Conservation (phyloP, 352 stramenopile genomes). For the Thraustotheca clavata region DNA sequence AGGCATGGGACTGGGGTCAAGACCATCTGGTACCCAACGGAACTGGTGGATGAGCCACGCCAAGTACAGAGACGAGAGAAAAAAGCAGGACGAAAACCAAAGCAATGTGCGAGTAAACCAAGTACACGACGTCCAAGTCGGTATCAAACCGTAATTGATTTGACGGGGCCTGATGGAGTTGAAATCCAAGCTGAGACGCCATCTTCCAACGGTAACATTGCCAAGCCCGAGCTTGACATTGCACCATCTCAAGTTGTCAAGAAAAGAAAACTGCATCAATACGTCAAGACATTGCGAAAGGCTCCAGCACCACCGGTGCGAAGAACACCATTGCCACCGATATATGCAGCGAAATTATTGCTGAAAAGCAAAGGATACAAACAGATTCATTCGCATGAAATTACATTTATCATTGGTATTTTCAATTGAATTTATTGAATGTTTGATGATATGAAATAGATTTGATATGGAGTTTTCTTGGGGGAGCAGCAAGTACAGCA, state of each 20-base stretch:
- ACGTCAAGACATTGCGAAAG: not conserved
- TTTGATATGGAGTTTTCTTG: not conserved
- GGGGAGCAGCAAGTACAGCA: not conserved
- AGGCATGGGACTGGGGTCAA: not conserved
- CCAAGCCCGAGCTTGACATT: not conserved
- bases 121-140: not conserved
- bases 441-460: not conserved
- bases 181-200: slow-evolving; percentile 3
- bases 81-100: too few relatives aligned
- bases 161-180: not conserved
- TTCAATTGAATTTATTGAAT: not conserved
- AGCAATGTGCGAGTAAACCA: too few relatives aligned
- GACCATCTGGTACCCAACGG: not conserved
- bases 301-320: not conserved
- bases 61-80: too few relatives aligned
- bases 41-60: not conserved
- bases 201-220: not conserved
- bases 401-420: not conserved
- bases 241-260: not conserved
- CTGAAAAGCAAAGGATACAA: not conserved
- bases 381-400: not conserved
- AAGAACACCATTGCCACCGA: not conserved
- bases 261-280: not conserved
- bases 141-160: not conserved
- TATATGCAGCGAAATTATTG: not conserved